Evolutionary conservation across 116 monocot species (phyloP), one percentile per base, ranked within the genome.

Genomic region (Thalassia testudinum): DNA sequence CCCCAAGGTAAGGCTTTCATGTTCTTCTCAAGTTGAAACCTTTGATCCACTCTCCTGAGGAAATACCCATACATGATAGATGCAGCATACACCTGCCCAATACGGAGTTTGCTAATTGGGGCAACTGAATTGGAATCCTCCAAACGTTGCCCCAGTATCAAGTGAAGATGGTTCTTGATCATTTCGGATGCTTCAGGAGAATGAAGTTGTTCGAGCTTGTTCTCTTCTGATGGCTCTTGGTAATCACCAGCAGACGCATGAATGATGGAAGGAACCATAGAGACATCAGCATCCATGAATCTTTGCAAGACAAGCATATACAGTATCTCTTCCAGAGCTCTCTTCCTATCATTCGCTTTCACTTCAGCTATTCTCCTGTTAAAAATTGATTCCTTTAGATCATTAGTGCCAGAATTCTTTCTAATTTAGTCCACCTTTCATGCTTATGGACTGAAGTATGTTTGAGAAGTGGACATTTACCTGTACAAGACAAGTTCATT

Each of bases 31-130:
- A 93, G 83, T 58, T 93, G 93, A 54, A 83, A 93, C 26, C 83
- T 60, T 42, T 76, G 75, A 27, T 92, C 92, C 14, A 86, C 91
- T 43, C 91, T 69, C 78, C 76, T 85, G 24, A 91, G 85, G 59
- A 91, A 91, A 48, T 91, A 91, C 0, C 91, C 91, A 54, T 85
- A 91, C 91, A 91, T 85, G 37, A 91, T 68, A n/a, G 91, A 91
- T 42, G 92, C 87, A 18, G 92, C 83, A 73, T 92, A 92, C 10
- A 88, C 79, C 63, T 83, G 79, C 7, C 83, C 83, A 50, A 83
- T 60, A 0, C 75, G 61, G 27, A 83, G 77, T 62, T 88, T 88
- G 66, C 83, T 83, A 26, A 88, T 75, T 3, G 83, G 76, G 13
- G 76, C 79, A 56, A 83, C 62, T 1, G 71, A 17, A 27, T 65